These are phyloP conservation scores for Saturnispora halmiae DNA, from an alignment of 805 yeast genomes.

Conservation along the genomic window DNA sequence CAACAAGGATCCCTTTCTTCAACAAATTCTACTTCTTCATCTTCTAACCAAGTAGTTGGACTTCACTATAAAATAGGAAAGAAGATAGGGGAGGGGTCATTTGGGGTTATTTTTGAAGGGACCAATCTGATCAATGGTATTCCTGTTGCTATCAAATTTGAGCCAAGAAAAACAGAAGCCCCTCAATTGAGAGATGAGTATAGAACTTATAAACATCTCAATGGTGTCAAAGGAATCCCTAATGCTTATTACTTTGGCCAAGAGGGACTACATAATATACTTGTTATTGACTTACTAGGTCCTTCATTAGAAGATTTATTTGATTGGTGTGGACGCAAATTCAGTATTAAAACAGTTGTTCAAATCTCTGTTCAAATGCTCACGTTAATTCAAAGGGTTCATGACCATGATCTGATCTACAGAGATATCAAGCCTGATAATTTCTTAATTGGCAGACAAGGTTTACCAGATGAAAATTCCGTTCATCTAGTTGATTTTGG, in stretches of 20 bases:
- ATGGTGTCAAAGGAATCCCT: conserved; percentile 81
- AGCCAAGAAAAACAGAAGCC: conserved; percentile 93
- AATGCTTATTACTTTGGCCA: conserved; percentile 98
- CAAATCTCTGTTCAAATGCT: conserved; percentile 96
- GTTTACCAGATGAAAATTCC: conserved; percentile 70
- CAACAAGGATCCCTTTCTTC: conserved; percentile 6
- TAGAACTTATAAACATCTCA: conserved; percentile 82
- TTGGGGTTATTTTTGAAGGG: conserved; percentile 96
- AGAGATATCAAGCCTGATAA: conserved; percentile 98
- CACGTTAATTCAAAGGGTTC: conserved; percentile 74
- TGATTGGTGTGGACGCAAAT: conserved; percentile 96
- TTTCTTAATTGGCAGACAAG: conserved; percentile 86
- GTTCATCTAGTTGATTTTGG: conserved; percentile 94
- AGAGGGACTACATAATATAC: conserved; percentile 91
- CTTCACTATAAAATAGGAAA: conserved; percentile 94
- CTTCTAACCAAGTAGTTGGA: conserved; percentile 62
- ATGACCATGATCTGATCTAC: conserved; percentile 83
- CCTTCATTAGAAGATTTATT: conserved; percentile 93
- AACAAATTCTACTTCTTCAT: conserved; percentile 10
- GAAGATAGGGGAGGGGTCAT: conserved; percentile 97
- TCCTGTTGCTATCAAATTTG: conserved; percentile 94
- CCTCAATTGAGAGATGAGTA: conserved; percentile 97
- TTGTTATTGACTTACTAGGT: conserved; percentile 90
- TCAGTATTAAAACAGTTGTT: conserved; percentile 79
- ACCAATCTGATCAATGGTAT: conserved; percentile 82